Base-by-base conservation (phyloP, 768 basidiomycete genomes). In the Phylloporus sp. region DNA sequence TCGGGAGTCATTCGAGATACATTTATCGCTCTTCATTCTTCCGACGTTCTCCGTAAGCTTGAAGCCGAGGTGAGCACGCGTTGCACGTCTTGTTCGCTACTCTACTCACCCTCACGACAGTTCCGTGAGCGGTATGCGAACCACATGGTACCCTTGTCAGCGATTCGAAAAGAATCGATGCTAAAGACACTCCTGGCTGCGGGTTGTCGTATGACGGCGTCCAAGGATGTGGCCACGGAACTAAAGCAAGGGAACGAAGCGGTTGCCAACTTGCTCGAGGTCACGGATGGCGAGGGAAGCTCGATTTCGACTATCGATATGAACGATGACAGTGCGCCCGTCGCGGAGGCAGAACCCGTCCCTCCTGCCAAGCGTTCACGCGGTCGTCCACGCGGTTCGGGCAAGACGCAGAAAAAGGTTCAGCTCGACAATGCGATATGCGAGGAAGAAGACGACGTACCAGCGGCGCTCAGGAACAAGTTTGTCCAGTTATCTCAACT, bases 21-120 rank as follows among this genome's bases (percentile, higher is more conserved):
- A 1, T 99, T 99, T 69, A 88, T 98, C 51, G 83, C 87, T 0
- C 77, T 98, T 15, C 95, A 99, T 69, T 87, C 87, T 16, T 87
- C 89, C 8, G 86, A 95, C 65, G 82, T 98, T 8, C 79, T 98
- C 6, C 71, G 71, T 20, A 81, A 80, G 59, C 80, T 98, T 0
- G 73, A 81, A 7, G 67, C 73, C 3, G 95, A 97, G 82, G 90
- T 90, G 55, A 47, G 80, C 42, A 31, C 32, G 6, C n/a, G n/a
- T n/a, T n/a, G n/a, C n/a, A n/a, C n/a, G n/a, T n/a, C n/a, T n/a
- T n/a, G n/a, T n/a, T n/a, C n/a, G n/a, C 23, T 15, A 29, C 2
- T 20, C 27, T 8, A n/a, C 11, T 20, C 12, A n/a, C 31, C 18
- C 41, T 10, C 8, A 16, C 16, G 27, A 27, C 66, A 90, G 86